phyloP scores from a whole-genome alignment of 2,329 filamentous ascomycete species.

The Arthrobotrys conoides region DNA sequence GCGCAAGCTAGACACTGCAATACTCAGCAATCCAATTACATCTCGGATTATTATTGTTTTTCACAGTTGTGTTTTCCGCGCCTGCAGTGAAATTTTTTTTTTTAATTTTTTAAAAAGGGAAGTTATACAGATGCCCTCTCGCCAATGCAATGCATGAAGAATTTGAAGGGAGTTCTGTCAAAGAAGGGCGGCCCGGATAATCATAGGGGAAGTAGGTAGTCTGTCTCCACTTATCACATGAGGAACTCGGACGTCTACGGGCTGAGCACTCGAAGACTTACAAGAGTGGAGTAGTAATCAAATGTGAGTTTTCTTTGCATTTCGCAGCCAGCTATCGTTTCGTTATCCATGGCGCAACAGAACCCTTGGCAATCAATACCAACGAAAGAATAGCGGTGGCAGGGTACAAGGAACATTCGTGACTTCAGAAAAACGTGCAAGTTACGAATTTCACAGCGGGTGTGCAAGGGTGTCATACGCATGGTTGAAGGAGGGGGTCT shows the following conservation, averaged over 20 bases:
- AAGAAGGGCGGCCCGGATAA: constrained; percentile 49
- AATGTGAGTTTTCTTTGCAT: constrained; percentile 30
- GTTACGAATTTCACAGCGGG: constrained; percentile 53
- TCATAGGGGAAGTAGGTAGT: constrained; percentile 26
- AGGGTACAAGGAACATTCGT: constrained; percentile 29
- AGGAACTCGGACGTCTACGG: constrained; percentile 45
- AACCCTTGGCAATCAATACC: constrained; percentile 41
- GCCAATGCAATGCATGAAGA: constrained; percentile 24
- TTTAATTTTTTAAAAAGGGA: constrained; percentile 26
- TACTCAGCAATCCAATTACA: neutral
- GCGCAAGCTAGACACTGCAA: constrained; percentile 12
- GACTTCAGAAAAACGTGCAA: constrained; percentile 43
- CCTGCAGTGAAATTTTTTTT: constrained; percentile 1
- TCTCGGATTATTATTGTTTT: constrained; percentile 2
- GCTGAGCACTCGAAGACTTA: constrained; percentile 6
- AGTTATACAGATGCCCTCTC: constrained; percentile 11
- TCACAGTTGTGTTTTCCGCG: neutral
- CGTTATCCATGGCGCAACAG: constrained; percentile 33
- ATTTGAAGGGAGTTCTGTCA: constrained; percentile 31
- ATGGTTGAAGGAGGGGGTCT: constrained; percentile 19
- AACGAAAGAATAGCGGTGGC: constrained; percentile 13
- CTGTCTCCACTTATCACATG: constrained; percentile 51
- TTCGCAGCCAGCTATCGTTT: constrained; percentile 34
- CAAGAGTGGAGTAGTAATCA: constrained; percentile 55
- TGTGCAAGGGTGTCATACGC: constrained; percentile 27